Conservation (phyloP, 495 filamentous ascomycete species). For the Geoglossum glabrum region DNA sequence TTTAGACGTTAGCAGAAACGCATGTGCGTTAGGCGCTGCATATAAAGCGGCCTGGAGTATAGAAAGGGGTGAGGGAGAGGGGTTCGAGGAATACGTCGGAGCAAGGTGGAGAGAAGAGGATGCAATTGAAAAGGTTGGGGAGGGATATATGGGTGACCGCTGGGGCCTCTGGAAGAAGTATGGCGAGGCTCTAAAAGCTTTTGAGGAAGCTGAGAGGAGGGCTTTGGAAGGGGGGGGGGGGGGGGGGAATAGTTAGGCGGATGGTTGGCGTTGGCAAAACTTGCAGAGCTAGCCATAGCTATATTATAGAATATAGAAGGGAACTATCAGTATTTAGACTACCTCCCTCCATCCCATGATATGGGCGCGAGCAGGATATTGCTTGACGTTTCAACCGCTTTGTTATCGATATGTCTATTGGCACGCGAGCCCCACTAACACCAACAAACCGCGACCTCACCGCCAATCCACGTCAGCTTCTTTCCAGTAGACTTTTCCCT, state of each 20-base stretch:
- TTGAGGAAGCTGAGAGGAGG: conserved; percentile 56
- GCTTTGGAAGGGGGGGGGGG: conserved; percentile 30
- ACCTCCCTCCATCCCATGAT: too few relatives aligned
- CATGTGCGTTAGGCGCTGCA: conserved; percentile 85
- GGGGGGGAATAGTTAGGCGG: background rate
- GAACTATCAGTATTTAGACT: too few relatives aligned
- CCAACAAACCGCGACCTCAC: background rate
- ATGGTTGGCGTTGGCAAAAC: background rate
- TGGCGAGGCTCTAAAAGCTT: conserved; percentile 51
- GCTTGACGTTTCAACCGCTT: too few relatives aligned
- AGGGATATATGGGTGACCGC: conserved; percentile 54
- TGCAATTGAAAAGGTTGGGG: conserved; percentile 59
- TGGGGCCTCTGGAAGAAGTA: too few relatives aligned
- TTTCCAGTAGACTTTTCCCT: background rate
- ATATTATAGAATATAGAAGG: too few relatives aligned
- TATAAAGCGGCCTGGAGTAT: conserved; percentile 91
- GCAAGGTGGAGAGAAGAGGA: conserved; percentile 67
- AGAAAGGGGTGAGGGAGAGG: conserved; percentile 45
- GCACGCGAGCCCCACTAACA: background rate
- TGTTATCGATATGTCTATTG: too few relatives aligned
- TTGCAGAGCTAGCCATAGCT: too few relatives aligned
- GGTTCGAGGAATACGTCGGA: conserved; percentile 73
- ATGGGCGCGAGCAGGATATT: too few relatives aligned
- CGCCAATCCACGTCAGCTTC: background rate
- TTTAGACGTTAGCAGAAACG: conserved; percentile 88